A percentile compares a stretch with the other conserved stretches of the same genome.
These are phyloP conservation scores for Alliaria petiolata DNA, from an alignment of 345 rosid species.

Conservation along the genomic window DNA sequence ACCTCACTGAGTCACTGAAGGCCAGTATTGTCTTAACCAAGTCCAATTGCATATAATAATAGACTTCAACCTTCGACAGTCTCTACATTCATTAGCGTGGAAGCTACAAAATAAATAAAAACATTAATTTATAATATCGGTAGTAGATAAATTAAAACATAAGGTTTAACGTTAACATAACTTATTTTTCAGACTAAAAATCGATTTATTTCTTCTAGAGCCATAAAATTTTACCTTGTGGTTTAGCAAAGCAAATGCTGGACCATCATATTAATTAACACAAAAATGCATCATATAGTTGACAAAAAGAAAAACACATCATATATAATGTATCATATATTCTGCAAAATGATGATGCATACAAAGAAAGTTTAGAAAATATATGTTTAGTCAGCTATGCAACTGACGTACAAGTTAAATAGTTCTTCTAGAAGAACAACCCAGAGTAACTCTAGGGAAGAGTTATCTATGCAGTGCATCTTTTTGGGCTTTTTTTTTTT, in stretches of 20 bases:
- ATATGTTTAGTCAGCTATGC: background rate
- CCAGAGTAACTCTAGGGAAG: background rate
- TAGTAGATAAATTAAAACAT: background rate
- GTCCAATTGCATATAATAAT: background rate
- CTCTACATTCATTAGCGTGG: too few species aligned
- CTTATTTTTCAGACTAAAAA: background rate
- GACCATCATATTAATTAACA: background rate
- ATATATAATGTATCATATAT: background rate
- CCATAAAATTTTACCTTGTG: background rate
- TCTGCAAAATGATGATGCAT: background rate
- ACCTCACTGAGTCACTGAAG: background rate
- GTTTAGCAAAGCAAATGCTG: background rate
- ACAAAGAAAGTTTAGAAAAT: background rate
- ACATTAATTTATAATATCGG: background rate
- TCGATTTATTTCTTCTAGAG: background rate
- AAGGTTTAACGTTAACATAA: too few species aligned
- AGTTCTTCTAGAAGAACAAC: background rate
- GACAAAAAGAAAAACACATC: background rate
- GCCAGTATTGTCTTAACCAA: background rate
- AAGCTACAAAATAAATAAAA: background rate
- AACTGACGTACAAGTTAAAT: background rate
- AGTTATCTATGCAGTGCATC: background rate
- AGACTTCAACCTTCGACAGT: background rate
- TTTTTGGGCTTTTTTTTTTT: background rate
- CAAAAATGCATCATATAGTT: background rate